These are phyloP conservation scores for Sporothrix pallida DNA, from an alignment of 2,329 filamentous ascomycete genomes.

Conservation along the genomic window DNA sequence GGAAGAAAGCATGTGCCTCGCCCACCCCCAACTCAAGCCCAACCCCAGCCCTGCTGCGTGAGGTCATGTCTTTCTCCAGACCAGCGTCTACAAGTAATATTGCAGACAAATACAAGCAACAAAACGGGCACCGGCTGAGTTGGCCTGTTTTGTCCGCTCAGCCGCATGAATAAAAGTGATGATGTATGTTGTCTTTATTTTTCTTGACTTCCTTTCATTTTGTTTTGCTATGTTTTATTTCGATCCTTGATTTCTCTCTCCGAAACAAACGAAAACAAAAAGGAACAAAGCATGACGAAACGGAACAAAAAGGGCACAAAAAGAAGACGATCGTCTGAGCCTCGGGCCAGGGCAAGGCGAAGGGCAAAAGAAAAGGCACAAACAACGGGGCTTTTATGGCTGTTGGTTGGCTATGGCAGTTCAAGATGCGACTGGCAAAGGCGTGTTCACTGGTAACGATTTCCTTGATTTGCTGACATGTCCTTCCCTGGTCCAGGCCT, in stretches of 20 bases:
- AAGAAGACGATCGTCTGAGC: not conserved
- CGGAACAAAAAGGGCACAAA: not conserved
- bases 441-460: slow-evolving; percentile 13
- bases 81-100: not conserved
- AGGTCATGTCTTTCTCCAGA: not conserved
- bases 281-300: not conserved
- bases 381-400: not conserved
- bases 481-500: slow-evolving; percentile 1
- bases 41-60: slow-evolving; percentile 13
- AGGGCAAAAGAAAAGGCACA: not conserved
- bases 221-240: not conserved
- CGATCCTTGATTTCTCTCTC: not conserved
- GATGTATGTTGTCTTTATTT: not conserved
- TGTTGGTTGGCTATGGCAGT: slow-evolving; percentile 6
- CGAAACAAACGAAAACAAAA: not conserved
- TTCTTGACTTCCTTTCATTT: not conserved
- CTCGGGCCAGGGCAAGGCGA: slow-evolving; percentile 15
- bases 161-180: not conserved
- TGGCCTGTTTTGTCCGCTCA: not conserved
- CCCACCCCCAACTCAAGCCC: not conserved
- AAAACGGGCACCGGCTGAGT: not conserved
- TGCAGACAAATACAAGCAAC: slow-evolving; percentile 4
- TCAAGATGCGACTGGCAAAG: no score
- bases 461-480: slow-evolving; percentile 18
- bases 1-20: slow-evolving; percentile 3